These are phyloP conservation scores for Sordaria brevicollis DNA, from an alignment of 495 filamentous ascomycete genomes.

Conservation along the genomic window DNA sequence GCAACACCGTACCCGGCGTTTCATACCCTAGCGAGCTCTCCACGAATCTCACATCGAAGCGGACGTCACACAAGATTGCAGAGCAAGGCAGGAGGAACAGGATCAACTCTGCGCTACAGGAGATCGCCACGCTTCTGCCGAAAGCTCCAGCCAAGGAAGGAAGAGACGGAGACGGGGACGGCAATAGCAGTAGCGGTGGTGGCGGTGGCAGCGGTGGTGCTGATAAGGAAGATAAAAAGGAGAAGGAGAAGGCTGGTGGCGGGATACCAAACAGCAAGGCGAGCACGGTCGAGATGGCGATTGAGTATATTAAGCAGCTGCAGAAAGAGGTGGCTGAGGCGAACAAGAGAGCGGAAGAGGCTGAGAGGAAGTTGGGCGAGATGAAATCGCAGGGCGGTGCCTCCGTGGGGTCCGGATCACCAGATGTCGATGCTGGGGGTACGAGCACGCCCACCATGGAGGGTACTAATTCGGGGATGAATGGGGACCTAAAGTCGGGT, in stretches of 20 bases:
- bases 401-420: not conserved
- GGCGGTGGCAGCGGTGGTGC: slow-evolving; percentile 5
- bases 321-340: slow-evolving; percentile 63
- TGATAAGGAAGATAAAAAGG: slow-evolving; percentile 13
- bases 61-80: slow-evolving; percentile 94
- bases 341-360: slow-evolving; percentile 51
- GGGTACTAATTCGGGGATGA: not conserved
- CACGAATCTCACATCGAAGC: slow-evolving; percentile 88
- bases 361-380: slow-evolving; percentile 46
- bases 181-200: slow-evolving; percentile 22
- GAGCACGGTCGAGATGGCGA: slow-evolving; percentile 89
- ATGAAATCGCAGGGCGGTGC: not conserved
- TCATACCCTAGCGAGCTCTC: slow-evolving; percentile 84
- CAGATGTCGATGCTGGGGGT: not conserved
- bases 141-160: slow-evolving; percentile 23
- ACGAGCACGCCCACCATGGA: not conserved
- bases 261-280: slow-evolving; percentile 73
- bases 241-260: slow-evolving; percentile 22
- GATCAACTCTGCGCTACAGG: slow-evolving; percentile 87
- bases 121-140: slow-evolving; percentile 80
- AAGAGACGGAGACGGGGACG: slow-evolving; percentile 33
- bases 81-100: slow-evolving; percentile 92
- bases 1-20: slow-evolving; percentile 79
- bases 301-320: slow-evolving; percentile 84
- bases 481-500: not conserved